These are phyloP conservation scores for Trypanosoma conorhini DNA, from an alignment of 208 protist species.

Conservation along the genomic window DNA sequence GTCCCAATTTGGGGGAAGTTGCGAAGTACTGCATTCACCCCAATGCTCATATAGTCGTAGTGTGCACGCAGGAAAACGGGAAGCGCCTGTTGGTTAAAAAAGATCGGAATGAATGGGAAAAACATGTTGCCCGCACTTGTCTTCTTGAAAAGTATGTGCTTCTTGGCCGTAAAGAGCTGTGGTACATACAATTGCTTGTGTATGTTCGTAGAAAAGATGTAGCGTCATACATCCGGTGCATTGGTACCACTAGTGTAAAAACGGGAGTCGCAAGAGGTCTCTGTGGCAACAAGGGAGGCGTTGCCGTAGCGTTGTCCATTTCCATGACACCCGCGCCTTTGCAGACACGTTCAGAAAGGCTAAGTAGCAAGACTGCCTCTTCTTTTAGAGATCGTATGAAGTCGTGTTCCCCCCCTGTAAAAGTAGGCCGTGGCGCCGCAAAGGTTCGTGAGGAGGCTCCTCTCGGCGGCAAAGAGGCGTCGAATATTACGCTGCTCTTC, in stretches of 20 bases:
- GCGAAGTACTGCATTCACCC: constrained; percentile 65
- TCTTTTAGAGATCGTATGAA: not conserved
- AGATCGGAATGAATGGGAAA: constrained; percentile 55
- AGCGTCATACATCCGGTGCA: constrained; percentile 47
- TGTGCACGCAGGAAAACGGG: constrained; percentile 85
- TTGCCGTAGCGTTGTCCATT: constrained; percentile 73
- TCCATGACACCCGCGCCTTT: constrained; percentile 35
- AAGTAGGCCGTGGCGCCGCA: not conserved
- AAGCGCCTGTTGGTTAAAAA: constrained; percentile 21
- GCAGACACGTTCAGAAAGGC: not conserved
- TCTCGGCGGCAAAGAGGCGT: not conserved
- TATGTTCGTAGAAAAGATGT: constrained; percentile 76
- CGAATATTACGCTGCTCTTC: constrained; percentile 80
- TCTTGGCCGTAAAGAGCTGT: constrained; percentile 55
- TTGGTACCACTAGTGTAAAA: constrained; percentile 49
- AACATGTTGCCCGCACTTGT: constrained; percentile 39
- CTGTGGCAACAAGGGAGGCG: constrained; percentile 94
- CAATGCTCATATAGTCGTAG: constrained; percentile 80
- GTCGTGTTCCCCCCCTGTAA: constrained; percentile 3
- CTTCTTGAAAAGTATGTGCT: constrained; percentile 59
- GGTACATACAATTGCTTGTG: constrained; percentile 84
- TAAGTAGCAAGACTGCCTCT: constrained; percentile 2
- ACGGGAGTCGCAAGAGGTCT: constrained; percentile 58
- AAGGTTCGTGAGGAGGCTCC: not conserved
- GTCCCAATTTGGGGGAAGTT: constrained; percentile 50